Evolutionary conservation across 768 basidiomycete genomes (phyloP).

Genomic region (Boletus rufocinnamomeus): DNA sequence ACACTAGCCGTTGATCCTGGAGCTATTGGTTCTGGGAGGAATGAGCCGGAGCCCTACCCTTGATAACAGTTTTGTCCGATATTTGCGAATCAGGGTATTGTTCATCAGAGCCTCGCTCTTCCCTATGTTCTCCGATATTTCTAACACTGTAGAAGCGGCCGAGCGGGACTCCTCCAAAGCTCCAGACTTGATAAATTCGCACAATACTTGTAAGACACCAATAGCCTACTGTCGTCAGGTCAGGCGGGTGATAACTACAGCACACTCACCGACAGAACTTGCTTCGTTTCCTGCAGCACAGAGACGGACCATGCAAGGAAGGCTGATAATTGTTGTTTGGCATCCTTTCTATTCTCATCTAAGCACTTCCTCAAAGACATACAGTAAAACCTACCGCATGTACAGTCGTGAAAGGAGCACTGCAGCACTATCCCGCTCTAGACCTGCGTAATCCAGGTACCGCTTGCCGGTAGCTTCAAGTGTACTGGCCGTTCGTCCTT

Average conservation of each 20-base stretch:
- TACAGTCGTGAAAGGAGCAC: constrained; percentile 81
- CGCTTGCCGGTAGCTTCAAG: constrained; percentile 61
- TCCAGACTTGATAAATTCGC: constrained; percentile 67
- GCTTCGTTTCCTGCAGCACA: constrained; percentile 40
- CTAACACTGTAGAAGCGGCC: constrained; percentile 46
- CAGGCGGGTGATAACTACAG: background rate
- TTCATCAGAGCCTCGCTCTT: constrained; percentile 40
- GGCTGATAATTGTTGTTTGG: constrained; percentile 44
- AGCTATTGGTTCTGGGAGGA: constrained; percentile 43
- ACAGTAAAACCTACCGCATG: constrained; percentile 55
- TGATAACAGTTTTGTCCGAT: constrained; percentile 64
- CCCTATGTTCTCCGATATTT: constrained; percentile 47
- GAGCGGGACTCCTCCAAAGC: constrained; percentile 53
- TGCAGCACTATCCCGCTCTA: constrained; percentile 84
- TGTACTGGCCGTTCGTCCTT: constrained; percentile 52
- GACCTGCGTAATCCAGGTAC: constrained; percentile 66
- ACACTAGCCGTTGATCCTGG: constrained; percentile 45
- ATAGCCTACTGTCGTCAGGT: constrained; percentile 49
- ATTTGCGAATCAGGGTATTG: constrained; percentile 73
- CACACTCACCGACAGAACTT: constrained; percentile 52
- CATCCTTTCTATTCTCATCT: constrained; percentile 54
- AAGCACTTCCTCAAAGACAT: constrained; percentile 5
- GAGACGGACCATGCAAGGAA: constrained; percentile 55
- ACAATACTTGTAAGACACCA: constrained; percentile 67
- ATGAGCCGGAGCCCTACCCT: constrained; percentile 64